Conservation (phyloP, 78 protist genomes). For the Isochrysis galbana region DNA sequence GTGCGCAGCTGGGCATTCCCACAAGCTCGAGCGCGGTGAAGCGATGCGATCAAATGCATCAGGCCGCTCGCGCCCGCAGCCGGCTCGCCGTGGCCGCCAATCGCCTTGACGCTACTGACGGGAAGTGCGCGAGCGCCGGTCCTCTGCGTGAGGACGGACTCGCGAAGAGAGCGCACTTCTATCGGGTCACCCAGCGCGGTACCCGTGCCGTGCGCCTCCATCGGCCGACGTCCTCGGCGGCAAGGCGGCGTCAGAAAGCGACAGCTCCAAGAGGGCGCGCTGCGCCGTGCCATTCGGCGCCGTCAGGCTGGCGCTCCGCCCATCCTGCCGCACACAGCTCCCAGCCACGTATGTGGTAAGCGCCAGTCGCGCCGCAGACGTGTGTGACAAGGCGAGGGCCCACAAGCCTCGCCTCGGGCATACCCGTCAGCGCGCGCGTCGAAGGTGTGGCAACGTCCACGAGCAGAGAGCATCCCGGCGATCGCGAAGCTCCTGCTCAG, state of each 20-base stretch:
- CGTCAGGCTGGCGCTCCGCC: conserved; percentile 52
- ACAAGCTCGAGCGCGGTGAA: background rate
- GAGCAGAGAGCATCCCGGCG: conserved; percentile 58
- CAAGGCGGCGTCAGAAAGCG: conserved; percentile 39
- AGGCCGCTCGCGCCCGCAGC: conserved; percentile 14
- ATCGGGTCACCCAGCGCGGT: conserved; percentile 73
- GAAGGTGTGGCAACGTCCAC: conserved; percentile 72
- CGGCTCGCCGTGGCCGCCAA: conserved; percentile 13
- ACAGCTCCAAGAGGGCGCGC: conserved; percentile 45
- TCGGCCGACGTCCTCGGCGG: conserved; percentile 36
- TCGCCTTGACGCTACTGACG: background rate
- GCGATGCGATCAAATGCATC: background rate
- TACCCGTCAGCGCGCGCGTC: conserved; percentile 82
- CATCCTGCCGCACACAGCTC: conserved; percentile 58
- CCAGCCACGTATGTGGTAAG: background rate
- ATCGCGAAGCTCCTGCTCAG: conserved; percentile 16
- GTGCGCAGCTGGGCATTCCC: background rate
- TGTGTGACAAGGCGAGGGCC: conserved; percentile 41
- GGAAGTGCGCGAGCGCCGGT: background rate
- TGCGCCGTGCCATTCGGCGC: conserved; percentile 72
- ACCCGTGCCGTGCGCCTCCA: conserved; percentile 9
- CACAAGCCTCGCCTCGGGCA: conserved; percentile 82
- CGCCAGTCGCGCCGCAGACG: background rate
- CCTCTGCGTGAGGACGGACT: background rate
- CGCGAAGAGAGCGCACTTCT: background rate